Evolutionary conservation across 306 rosid species (phyloP).

Genomic region (Quercus gilva): DNA sequence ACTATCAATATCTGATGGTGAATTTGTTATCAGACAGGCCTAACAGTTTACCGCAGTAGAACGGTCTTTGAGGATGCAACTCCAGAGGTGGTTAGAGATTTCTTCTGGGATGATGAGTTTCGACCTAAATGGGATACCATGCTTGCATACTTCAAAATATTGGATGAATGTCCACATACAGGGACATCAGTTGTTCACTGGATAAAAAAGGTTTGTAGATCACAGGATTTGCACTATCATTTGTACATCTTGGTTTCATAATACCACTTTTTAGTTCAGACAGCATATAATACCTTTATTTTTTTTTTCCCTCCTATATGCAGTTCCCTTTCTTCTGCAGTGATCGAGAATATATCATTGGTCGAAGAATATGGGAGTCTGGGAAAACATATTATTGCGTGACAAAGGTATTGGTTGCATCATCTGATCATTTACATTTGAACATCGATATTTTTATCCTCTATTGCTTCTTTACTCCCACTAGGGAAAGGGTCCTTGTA

Average conservation of each 20-base stretch:
- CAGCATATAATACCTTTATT: slow-evolving; percentile 23
- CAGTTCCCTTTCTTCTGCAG: slow-evolving; percentile 99
- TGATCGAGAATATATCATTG: slow-evolving; percentile 94
- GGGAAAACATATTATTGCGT: slow-evolving; percentile 86
- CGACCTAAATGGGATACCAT: slow-evolving; percentile 96
- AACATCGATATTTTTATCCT: slow-evolving; percentile 4
- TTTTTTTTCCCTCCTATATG: slow-evolving; percentile 18
- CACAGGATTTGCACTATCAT: background rate
- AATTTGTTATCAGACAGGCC: slow-evolving; percentile 65
- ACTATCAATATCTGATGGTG: slow-evolving; percentile 31
- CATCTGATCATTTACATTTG: slow-evolving; percentile 1
- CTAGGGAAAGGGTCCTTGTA: background rate
- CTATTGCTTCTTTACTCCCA: slow-evolving; percentile 17
- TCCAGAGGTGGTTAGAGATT: slow-evolving; percentile 94
- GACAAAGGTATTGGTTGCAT: slow-evolving; percentile 66
- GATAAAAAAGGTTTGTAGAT: slow-evolving; percentile 85
- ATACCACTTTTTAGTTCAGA: background rate
- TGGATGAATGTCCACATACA: slow-evolving; percentile 79
- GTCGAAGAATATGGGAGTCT: slow-evolving; percentile 97
- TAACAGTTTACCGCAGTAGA: slow-evolving; percentile 82
- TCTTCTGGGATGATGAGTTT: slow-evolving; percentile 99
- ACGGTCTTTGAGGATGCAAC: slow-evolving; percentile 93
- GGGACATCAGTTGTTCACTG: slow-evolving; percentile 84
- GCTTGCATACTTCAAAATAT: slow-evolving; percentile 66
- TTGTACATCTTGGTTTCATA: background rate